phyloP scores from a whole-genome alignment of 2,329 filamentous ascomycete genomes.

The Cyphellophora europaea region DNA sequence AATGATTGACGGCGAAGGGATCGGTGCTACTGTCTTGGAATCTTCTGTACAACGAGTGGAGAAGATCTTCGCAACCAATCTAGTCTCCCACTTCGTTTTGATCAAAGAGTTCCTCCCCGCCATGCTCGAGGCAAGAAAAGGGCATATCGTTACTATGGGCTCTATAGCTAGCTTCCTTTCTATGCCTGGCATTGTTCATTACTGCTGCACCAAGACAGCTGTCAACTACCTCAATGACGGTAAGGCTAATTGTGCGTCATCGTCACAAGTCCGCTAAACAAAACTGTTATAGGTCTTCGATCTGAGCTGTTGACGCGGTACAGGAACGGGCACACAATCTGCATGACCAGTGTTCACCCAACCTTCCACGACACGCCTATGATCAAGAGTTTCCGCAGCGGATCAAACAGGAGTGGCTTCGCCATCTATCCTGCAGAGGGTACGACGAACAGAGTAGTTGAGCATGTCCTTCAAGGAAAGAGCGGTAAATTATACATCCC shows the following conservation, averaged over 20 bases:
- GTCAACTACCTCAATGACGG: constrained; percentile 62
- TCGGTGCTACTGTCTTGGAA: constrained; percentile 49
- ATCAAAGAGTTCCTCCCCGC: constrained; percentile 55
- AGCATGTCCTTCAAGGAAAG: constrained; percentile 47
- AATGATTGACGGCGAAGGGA: not conserved
- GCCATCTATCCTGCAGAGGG: constrained; percentile 23
- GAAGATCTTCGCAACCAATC: constrained; percentile 62
- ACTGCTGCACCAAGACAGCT: constrained; percentile 56
- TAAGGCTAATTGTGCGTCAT: not conserved
- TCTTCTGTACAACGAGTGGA: constrained; percentile 50
- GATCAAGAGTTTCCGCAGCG: constrained; percentile 39
- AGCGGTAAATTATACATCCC: constrained; percentile 51
- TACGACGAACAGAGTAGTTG: constrained; percentile 54
- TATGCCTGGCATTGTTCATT: constrained; percentile 57
- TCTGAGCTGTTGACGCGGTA: constrained; percentile 52
- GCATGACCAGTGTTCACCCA: constrained; percentile 5
- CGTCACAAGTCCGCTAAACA: not conserved
- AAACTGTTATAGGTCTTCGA: constrained; percentile 25
- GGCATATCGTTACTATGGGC: constrained; percentile 64
- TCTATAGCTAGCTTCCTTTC: constrained; percentile 52
- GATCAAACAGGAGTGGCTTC: too few relatives aligned
- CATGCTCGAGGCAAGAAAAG: constrained; percentile 56
- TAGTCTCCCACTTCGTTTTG: constrained; percentile 56
- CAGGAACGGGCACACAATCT: constrained; percentile 6
- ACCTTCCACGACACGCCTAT: constrained; percentile 4